Base-by-base conservation (phyloP, 768 basidiomycete genomes). In the Tephrocybe sp. region DNA sequence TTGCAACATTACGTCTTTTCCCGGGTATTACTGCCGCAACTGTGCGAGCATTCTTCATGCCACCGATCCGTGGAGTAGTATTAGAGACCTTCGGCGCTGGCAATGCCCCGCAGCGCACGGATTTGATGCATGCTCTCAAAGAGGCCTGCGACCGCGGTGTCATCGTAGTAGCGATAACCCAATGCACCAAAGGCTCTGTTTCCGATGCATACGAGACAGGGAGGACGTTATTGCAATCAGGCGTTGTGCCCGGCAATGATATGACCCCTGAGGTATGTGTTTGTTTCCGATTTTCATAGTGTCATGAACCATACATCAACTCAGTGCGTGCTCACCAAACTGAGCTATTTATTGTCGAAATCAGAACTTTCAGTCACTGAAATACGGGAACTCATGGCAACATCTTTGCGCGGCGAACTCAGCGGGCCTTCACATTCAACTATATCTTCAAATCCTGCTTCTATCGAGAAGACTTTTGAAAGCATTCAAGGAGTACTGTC, bases 81-180 rank as follows among this genome's bases (percentile, higher is more conserved):
- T 73, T 98, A 1, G 91, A 96, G 64, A 92, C 89, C 2, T 98
- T 91, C 65, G 95, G 95, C 6, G 85, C 92, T 1, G 95, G 95
- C 0, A 98, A 98, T 67, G 91, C 92, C 9, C 93, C 95, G 0
- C 86, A 92, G 59, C 79, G 89, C 11, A 52, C 75, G 42, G 92
- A 93, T 57, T 69, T 97, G 16, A 78, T 89, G 63, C 66, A 77
- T n/a, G 85, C 83, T 0, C 74, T 97, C 51, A 84, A 83, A 56
- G 84, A 88, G 49, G 92, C 94, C 2, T 90, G 88, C 55, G 81
- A 86, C 49, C 80, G 87, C 1, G 92, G 90, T 9, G 78, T 95
- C 2, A 82, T 96, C 46, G 81, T 98, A 42, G 92, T 98, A 34
- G 91, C 93, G 10, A 93, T 97, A 44, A 85, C 92, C 0, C 95